A percentile compares a stretch with the other conserved stretches of the same genome.
These are phyloP conservation scores for Urostyla sp. DNA, from an alignment of 73 alveolate genomes.

Conservation along the genomic window DNA sequence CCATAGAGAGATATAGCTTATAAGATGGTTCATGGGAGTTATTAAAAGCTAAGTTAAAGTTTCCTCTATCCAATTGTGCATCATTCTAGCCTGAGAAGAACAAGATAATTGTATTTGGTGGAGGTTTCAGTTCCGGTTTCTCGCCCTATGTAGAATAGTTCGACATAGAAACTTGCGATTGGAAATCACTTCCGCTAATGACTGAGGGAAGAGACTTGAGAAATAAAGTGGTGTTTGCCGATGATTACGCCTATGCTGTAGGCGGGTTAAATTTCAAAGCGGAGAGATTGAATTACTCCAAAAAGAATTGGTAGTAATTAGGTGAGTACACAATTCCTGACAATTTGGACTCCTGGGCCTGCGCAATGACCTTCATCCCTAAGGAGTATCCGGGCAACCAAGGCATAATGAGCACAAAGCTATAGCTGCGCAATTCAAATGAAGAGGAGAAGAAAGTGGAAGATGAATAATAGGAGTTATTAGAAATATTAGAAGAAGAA, in stretches of 20 bases:
- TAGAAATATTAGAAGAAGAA: no score
- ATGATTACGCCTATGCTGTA: slow-evolving; percentile 77
- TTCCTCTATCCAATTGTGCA: slow-evolving; percentile 85
- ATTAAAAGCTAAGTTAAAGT: slow-evolving; percentile 62
- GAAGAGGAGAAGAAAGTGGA: no score
- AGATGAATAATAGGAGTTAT: no score
- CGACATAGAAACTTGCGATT: slow-evolving; percentile 68
- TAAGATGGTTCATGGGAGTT: slow-evolving; percentile 70
- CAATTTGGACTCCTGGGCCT: slow-evolving; percentile 88
- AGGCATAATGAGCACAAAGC: background rate
- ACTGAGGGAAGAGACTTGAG: slow-evolving; percentile 92
- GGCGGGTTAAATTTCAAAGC: slow-evolving; percentile 87
- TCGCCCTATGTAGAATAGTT: slow-evolving; percentile 78
- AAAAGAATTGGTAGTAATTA: slow-evolving; percentile 54
- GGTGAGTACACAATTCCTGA: slow-evolving; percentile 75
- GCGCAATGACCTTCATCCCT: slow-evolving; percentile 79
- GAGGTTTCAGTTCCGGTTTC: slow-evolving; percentile 90
- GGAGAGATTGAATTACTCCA: slow-evolving; percentile 51
- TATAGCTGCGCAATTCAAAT: background rate
- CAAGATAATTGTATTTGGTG: slow-evolving; percentile 86
- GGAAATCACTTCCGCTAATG: slow-evolving; percentile 79
- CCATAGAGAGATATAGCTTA: slow-evolving; percentile 80
- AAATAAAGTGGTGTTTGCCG: slow-evolving; percentile 76
- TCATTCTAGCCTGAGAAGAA: slow-evolving; percentile 80
- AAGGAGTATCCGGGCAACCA: slow-evolving; percentile 40